Evolutionary conservation across 176 grass and related monocot species (phyloP).

Genomic region (Chrysopogon serrulatus): DNA sequence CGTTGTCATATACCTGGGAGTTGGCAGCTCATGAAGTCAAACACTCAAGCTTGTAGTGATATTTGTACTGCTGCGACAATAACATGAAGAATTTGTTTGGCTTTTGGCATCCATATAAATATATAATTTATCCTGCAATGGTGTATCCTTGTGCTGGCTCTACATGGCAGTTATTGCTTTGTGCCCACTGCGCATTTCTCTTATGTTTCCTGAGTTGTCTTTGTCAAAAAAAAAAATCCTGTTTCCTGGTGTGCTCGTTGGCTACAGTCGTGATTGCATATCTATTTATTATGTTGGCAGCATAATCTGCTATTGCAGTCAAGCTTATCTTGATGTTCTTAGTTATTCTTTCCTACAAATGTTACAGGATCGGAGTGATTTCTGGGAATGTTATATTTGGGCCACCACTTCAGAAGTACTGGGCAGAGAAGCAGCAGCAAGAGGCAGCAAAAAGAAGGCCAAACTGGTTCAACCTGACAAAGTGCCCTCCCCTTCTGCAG

Average conservation of each 20-base stretch:
- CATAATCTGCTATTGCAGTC: neutral
- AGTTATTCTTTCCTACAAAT: neutral
- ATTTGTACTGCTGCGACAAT: neutral
- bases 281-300: neutral
- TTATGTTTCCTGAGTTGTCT: neutral
- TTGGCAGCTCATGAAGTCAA: neutral
- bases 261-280: neutral
- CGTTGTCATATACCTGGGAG: neutral
- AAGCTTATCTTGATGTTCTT: conserved; percentile 3
- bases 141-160: neutral
- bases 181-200: neutral
- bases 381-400: conserved; percentile 91
- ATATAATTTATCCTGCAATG: neutral
- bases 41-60: neutral
- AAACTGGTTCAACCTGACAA: conserved; percentile 33
- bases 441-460: conserved; percentile 46
- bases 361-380: conserved; percentile 60
- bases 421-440: conserved; percentile 73
- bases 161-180: neutral
- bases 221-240: neutral
- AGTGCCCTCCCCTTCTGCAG: neutral
- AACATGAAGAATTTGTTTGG: neutral
- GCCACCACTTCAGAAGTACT: conserved; percentile 81
- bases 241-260: neutral
- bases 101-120: neutral